Evolutionary conservation across 2,329 filamentous ascomycete species (phyloP).

Genomic region (Phialemoniopsis sp.): DNA sequence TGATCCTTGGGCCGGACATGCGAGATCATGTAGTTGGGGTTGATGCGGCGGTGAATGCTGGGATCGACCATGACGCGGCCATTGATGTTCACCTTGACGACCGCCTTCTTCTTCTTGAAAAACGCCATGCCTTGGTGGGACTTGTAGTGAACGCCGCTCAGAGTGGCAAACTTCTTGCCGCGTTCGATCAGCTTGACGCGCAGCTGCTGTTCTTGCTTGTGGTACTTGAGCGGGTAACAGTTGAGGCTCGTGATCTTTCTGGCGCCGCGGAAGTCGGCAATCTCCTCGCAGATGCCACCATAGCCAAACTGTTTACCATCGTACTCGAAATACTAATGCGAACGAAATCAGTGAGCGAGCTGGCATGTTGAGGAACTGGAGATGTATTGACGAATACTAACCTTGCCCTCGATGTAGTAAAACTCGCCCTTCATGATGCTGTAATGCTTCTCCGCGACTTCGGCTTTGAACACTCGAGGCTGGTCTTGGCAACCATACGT

Average conservation of each 20-base stretch:
- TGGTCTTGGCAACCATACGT: conserved; percentile 76
- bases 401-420: conserved; percentile 70
- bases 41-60: conserved; percentile 75
- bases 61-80: conserved; percentile 87
- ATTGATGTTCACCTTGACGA: conserved; percentile 79
- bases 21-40: conserved; percentile 80
- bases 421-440: conserved; percentile 69
- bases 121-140: conserved; percentile 82
- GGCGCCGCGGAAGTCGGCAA: conserved; percentile 73
- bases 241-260: conserved; percentile 76
- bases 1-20: conserved; percentile 69
- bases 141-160: conserved; percentile 81
- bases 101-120: conserved; percentile 71
- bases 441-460: conserved; percentile 66
- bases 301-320: conserved; percentile 84
- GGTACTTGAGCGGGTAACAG: conserved; percentile 76
- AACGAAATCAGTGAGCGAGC: conserved; percentile 1
- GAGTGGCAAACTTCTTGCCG: conserved; percentile 76
- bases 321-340: conserved; percentile 71
- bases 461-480: conserved; percentile 78
- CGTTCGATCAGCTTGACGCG: conserved; percentile 68
- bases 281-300: conserved; percentile 64
- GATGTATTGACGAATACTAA: conserved; percentile 9
- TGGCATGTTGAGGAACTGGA: background rate
- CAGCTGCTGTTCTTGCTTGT: conserved; percentile 65